These are phyloP conservation scores for Termitomyces sp. DNA, from an alignment of 768 basidiomycete genomes.

Conservation along the genomic window DNA sequence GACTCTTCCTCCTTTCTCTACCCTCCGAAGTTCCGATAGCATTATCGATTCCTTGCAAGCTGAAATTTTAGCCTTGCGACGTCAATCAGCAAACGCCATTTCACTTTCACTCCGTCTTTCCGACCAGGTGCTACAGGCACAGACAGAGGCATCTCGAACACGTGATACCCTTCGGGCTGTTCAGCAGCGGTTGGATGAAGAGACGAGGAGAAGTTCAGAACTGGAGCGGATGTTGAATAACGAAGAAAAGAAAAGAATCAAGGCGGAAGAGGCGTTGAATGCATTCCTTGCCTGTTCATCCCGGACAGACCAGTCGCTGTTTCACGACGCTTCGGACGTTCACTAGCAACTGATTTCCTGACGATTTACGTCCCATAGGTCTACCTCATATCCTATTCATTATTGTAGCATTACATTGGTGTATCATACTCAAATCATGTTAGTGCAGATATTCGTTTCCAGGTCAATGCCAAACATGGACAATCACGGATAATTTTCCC, in stretches of 20 bases:
- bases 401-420: background rate
- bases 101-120: slow-evolving; percentile 61
- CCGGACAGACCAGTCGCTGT: background rate
- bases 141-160: slow-evolving; percentile 55
- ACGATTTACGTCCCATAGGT: background rate
- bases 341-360: background rate
- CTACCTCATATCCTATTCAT: background rate
- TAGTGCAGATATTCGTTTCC: no score
- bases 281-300: slow-evolving; percentile 26
- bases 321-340: background rate
- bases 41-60: slow-evolving; percentile 60
- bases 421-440: no score
- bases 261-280: slow-evolving; percentile 48
- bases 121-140: slow-evolving; percentile 65
- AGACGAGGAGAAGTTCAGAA: slow-evolving; percentile 53
- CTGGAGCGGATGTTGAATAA: slow-evolving; percentile 52
- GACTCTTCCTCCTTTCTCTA: slow-evolving; percentile 41
- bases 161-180: slow-evolving; percentile 50
- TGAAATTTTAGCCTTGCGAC: slow-evolving; percentile 61
- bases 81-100: slow-evolving; percentile 67
- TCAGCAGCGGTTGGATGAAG: slow-evolving; percentile 60
- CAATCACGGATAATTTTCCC: slow-evolving; percentile 18
- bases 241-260: slow-evolving; percentile 40
- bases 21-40: slow-evolving; percentile 35
- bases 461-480: slow-evolving; percentile 12